A percentile compares a stretch with the other conserved stretches of the same genome.
These are phyloP conservation scores for Cinnamomum chago DNA, from an alignment of 164 flowering plant species.

Conservation along the genomic window DNA sequence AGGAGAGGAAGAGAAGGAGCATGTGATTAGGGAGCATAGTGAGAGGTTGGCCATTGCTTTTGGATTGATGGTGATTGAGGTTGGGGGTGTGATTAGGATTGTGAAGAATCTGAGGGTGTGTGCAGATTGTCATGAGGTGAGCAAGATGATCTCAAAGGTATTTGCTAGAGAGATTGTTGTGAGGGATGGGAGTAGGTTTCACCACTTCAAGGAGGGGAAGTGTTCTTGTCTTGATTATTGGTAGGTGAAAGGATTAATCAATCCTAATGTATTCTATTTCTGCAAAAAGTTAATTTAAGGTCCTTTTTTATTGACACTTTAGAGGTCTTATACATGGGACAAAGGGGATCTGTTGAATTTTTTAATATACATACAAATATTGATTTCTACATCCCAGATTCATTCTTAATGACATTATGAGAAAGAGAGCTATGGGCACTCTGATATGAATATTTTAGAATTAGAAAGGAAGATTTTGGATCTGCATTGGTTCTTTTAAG, in stretches of 20 bases:
- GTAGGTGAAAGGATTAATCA: slow-evolving; percentile 14
- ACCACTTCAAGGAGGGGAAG: slow-evolving; percentile 44
- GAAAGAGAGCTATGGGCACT: too few relatives aligned
- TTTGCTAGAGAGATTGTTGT: slow-evolving; percentile 55
- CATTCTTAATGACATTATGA: too few relatives aligned
- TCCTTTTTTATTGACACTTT: too few relatives aligned
- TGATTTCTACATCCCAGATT: too few relatives aligned
- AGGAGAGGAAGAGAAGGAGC: slow-evolving; percentile 52
- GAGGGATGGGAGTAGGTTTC: slow-evolving; percentile 54
- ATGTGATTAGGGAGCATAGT: slow-evolving; percentile 50
- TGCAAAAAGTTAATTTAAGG: too few relatives aligned
- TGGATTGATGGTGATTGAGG: slow-evolving; percentile 48
- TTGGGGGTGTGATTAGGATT: slow-evolving; percentile 46
- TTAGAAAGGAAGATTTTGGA: too few relatives aligned
- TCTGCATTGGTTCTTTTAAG: too few relatives aligned
- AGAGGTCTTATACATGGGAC: too few relatives aligned
- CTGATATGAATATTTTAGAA: too few relatives aligned
- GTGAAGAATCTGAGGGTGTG: slow-evolving; percentile 66
- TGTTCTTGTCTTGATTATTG: slow-evolving; percentile 62
- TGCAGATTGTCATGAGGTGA: slow-evolving; percentile 61
- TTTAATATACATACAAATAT: too few relatives aligned
- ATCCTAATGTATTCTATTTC: too few relatives aligned
- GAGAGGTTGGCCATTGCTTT: slow-evolving; percentile 77
- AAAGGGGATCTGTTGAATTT: too few relatives aligned
- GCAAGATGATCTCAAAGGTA: slow-evolving; percentile 55